phyloP scores from a whole-genome alignment of 495 filamentous ascomycete species.

The Penicillium herquei region DNA sequence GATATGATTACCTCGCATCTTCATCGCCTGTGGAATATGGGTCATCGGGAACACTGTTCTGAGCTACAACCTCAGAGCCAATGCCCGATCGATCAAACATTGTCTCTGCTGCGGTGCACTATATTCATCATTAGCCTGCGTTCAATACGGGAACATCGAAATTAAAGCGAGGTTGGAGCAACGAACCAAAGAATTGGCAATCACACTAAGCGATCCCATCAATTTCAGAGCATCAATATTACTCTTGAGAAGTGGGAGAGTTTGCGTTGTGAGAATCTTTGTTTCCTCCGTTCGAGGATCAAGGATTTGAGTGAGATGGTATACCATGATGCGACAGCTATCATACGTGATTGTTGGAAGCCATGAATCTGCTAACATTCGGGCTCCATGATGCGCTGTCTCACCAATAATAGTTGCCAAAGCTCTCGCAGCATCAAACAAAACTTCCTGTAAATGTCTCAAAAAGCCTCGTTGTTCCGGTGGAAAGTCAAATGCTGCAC shows the following conservation, averaged over 20 bases:
- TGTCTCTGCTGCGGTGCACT: slow-evolving; percentile 27
- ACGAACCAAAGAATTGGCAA: slow-evolving; percentile 22
- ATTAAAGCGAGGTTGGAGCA: too few species aligned
- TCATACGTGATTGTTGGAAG: slow-evolving; percentile 35
- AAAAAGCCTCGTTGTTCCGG: slow-evolving; percentile 26
- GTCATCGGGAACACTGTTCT: slow-evolving; percentile 31
- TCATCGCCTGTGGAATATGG: slow-evolving; percentile 26
- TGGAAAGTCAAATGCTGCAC: slow-evolving; percentile 31
- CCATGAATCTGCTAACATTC: slow-evolving; percentile 33
- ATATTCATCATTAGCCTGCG: too few species aligned
- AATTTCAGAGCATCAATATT: slow-evolving; percentile 26
- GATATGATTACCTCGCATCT: slow-evolving; percentile 11
- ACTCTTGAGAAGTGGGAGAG: slow-evolving; percentile 24
- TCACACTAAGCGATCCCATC: slow-evolving; percentile 26
- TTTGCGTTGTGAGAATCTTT: slow-evolving; percentile 18
- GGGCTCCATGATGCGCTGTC: slow-evolving; percentile 22
- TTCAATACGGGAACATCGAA: too few species aligned
- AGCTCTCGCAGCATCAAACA: slow-evolving; percentile 27
- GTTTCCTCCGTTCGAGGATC: slow-evolving; percentile 22
- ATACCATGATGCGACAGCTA: slow-evolving; percentile 34
- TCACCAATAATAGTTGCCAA: slow-evolving; percentile 30
- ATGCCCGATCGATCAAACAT: slow-evolving; percentile 31
- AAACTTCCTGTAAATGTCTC: slow-evolving; percentile 19
- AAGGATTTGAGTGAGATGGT: slow-evolving; percentile 32
- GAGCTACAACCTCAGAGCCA: slow-evolving; percentile 23